Evolutionary conservation across 2,329 filamentous ascomycete species (phyloP).

Genomic region (Helminthosporium solani): DNA sequence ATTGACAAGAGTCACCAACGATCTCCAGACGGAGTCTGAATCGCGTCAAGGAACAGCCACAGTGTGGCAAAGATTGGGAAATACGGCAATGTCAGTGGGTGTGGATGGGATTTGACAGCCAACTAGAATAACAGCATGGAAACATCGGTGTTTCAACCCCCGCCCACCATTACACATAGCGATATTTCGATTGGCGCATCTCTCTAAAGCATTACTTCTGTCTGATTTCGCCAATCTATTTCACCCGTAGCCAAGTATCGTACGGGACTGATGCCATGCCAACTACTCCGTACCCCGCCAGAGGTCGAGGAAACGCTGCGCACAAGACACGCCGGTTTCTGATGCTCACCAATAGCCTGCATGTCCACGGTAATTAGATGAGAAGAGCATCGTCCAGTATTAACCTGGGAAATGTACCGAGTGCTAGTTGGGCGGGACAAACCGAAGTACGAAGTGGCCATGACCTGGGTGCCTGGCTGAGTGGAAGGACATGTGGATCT

Average conservation of each 20-base stretch:
- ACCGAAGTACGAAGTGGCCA: neutral
- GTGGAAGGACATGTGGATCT: slow-evolving; percentile 8
- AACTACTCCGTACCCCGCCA: neutral
- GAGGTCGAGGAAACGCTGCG: neutral
- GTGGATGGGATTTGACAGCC: neutral
- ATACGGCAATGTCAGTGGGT: neutral
- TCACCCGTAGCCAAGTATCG: no score
- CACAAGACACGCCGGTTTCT: neutral
- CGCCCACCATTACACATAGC: no score
- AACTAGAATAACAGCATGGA: neutral
- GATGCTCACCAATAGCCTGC: slow-evolving; percentile 6
- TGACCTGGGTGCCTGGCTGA: neutral
- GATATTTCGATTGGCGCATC: neutral
- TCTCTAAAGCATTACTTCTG: neutral
- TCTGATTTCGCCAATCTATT: neutral
- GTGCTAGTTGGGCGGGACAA: neutral
- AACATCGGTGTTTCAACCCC: neutral
- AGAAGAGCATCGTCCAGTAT: neutral
- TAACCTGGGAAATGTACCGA: neutral
- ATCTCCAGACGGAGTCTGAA: no score
- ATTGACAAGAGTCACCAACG: no score
- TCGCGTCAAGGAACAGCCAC: neutral
- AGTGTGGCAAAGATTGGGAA: neutral
- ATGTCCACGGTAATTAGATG: slow-evolving; percentile 8
- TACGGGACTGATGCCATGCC: no score